Evolutionary conservation across 2,329 filamentous ascomycete genomes (phyloP).

Genomic region (Trichoderma sp.): DNA sequence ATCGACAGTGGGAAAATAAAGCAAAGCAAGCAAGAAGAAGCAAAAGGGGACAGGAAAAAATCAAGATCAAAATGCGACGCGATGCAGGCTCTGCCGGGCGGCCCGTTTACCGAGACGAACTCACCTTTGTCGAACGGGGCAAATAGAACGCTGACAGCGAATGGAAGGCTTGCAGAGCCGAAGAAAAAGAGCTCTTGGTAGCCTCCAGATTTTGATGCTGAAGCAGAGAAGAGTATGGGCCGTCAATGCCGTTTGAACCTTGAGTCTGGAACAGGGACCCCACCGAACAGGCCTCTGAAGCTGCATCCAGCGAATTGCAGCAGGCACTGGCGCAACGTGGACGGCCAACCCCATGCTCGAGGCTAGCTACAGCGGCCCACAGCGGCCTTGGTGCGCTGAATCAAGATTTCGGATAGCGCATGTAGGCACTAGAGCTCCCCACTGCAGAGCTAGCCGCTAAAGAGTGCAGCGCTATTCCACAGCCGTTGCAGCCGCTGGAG

Average conservation of each 20-base stretch:
- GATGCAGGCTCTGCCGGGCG: background rate
- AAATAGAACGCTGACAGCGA: background rate
- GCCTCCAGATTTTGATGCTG: conserved; percentile 1
- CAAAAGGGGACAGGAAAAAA: background rate
- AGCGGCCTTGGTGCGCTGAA: conserved; percentile 15
- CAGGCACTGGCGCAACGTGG: conserved; percentile 31
- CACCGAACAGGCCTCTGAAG: conserved; percentile 7
- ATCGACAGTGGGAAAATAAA: background rate
- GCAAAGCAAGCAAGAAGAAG: background rate
- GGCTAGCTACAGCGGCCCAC: conserved; percentile 15
- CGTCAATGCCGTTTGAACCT: background rate
- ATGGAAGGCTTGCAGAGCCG: conserved; percentile 6
- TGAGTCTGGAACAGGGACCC: conserved; percentile 4
- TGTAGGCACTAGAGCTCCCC: background rate
- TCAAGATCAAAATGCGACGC: background rate
- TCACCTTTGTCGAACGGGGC: conserved; percentile 8
- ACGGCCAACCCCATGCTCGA: conserved; percentile 10
- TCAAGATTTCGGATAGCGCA: background rate
- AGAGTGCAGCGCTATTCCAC: background rate
- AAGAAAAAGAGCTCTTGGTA: background rate
- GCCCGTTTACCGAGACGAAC: background rate
- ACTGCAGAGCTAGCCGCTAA: background rate
- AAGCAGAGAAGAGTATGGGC: background rate
- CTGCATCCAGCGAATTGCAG: conserved; percentile 33
- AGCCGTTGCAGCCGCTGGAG: background rate